Conservation (phyloP, 768 basidiomycete genomes). For the Galerina marginata region DNA sequence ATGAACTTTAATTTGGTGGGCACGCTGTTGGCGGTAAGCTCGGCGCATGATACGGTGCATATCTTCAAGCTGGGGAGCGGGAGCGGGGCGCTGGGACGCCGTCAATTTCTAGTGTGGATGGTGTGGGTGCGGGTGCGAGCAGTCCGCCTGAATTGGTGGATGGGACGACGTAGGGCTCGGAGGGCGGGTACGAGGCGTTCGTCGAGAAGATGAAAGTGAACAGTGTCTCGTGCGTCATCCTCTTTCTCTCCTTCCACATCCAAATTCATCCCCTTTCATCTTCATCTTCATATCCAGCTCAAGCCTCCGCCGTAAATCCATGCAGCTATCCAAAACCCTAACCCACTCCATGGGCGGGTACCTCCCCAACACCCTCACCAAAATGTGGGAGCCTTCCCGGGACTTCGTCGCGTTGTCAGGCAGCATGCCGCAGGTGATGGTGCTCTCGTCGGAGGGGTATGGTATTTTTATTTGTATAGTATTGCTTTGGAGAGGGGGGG, state of each 20-base stretch:
- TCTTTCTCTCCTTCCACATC: neutral
- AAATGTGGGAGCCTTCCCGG: slow-evolving; percentile 95
- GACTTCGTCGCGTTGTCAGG: slow-evolving; percentile 94
- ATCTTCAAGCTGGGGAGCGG: slow-evolving; percentile 81
- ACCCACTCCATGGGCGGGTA: slow-evolving; percentile 85
- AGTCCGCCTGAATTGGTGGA: slow-evolving; percentile 75
- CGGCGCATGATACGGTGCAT: slow-evolving; percentile 94
- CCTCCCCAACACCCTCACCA: slow-evolving; percentile 86
- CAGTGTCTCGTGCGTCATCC: slow-evolving; percentile 56
- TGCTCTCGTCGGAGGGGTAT: slow-evolving; percentile 83
- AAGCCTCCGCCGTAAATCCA: slow-evolving; percentile 67
- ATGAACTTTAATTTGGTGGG: slow-evolving; percentile 82
- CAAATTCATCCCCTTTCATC: neutral
- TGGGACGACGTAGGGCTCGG: slow-evolving; percentile 62
- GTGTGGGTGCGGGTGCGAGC: neutral
- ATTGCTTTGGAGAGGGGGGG: slow-evolving; percentile 97
- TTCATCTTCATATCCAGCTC: slow-evolving; percentile 31
- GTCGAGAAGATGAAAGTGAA: slow-evolving; percentile 75
- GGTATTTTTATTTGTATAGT: slow-evolving; percentile 93
- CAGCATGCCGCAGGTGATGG: slow-evolving; percentile 96
- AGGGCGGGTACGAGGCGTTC: slow-evolving; percentile 87
- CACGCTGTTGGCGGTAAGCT: slow-evolving; percentile 89
- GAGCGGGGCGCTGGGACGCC: slow-evolving; percentile 6
- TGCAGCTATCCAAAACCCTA: slow-evolving; percentile 76
- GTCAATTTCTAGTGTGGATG: slow-evolving; percentile 26